Evolutionary conservation across 1,139 yeast species (phyloP).

Genomic region (Yamadazyma diddensiae): DNA sequence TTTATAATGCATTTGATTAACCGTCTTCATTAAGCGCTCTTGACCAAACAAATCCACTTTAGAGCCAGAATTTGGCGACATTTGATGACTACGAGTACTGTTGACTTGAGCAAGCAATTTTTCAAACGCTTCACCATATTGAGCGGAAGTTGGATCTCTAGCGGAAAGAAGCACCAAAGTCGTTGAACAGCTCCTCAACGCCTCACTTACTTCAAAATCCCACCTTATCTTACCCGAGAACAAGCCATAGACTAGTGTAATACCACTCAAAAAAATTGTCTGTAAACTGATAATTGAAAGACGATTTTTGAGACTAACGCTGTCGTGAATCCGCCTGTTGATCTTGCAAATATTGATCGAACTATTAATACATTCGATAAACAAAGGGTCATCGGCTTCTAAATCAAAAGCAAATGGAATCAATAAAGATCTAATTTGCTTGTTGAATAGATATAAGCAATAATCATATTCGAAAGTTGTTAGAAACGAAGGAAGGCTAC

Average conservation of each 20-base stretch:
- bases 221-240: constrained; percentile 7
- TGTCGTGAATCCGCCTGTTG: constrained; percentile 10
- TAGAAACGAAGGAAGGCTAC: constrained; percentile 6
- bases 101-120: constrained; percentile 7
- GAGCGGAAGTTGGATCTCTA: constrained; percentile 8
- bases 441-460: constrained; percentile 11
- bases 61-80: not conserved
- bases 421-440: constrained; percentile 9
- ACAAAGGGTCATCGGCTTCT: constrained; percentile 9
- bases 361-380: constrained; percentile 11
- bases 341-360: constrained; percentile 11
- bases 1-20: constrained; percentile 4
- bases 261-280: constrained; percentile 12
- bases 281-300: constrained; percentile 10
- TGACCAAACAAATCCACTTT: constrained; percentile 8
- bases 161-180: constrained; percentile 7
- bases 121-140: constrained; percentile 9
- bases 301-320: constrained; percentile 4
- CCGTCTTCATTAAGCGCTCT: constrained; percentile 2
- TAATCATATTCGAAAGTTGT: constrained; percentile 9
- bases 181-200: constrained; percentile 11
- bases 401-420: constrained; percentile 9
- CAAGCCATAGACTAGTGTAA: constrained; percentile 11
- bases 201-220: constrained; percentile 10
- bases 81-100: not conserved